Base-by-base conservation (phyloP, 106 monocot genomes). In the Hemerocallis citrina region DNA sequence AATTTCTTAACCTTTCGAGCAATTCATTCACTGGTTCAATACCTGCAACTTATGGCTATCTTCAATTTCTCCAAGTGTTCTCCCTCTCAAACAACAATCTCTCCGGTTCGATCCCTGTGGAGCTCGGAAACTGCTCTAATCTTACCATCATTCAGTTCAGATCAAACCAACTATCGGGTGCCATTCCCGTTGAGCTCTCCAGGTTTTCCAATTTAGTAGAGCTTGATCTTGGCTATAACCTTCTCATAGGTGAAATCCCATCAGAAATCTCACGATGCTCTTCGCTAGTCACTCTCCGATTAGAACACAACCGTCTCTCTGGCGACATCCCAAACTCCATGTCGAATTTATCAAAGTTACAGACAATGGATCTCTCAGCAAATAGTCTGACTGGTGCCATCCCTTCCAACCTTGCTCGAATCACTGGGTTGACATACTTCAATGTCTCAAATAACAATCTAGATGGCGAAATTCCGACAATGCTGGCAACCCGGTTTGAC, bases 401-500 rank as follows among this genome's bases (percentile, higher is more conserved):
- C 35, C 95, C 95, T 11, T 25, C 74, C 14, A 32, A 59, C 34
- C 52, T 82, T 3, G 73, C 60, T 21, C 80, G 54, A 14, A 73
- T 88, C 23, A 64, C 64, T 9, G 62, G 62, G 13, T 39, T 93
- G 33, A 30, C 34, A 0, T 72, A 76, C 67, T 55, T 93, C 42
- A 88, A 93, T 30, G 74, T 93, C 5, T 93, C 92, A 15, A 23
- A 55, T 12, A 93, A 93, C 75, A 42, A 79, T 37, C 68, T 93
- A 0, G 48, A 61, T 21, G 92, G 88, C 4, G 77, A 79, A 58
- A 82, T 93, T 31, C 93, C 93, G 6, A 56, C 57, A 16, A 61
- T 62, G 49, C 62, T 93, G 9, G 68, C 63, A n/a, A 59, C 84
- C 28, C 89, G 79, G 25, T 96, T 91, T 59, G 32, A 52, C 10